Percentiles rank a stretch among this genome's conserved stretches.
Conservation (phyloP, 1,284 basidiomycete genomes). For the Dichomitus squalens region DNA sequence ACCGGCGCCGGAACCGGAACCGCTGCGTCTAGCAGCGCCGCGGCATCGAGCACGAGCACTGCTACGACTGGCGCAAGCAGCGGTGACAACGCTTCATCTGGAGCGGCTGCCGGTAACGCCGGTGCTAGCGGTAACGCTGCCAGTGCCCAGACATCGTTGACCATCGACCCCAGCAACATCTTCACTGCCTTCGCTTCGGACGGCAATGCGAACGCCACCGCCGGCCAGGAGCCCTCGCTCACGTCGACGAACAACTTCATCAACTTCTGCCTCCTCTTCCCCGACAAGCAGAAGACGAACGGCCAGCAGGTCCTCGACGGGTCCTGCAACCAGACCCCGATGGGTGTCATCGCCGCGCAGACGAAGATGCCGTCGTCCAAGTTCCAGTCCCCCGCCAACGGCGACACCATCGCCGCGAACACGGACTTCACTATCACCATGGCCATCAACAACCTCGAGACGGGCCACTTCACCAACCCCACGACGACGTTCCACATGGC, state of each 20-base stretch:
- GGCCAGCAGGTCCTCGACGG: conserved; percentile 58
- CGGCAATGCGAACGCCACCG: conserved; percentile 45
- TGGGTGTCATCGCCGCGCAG: conserved; percentile 52
- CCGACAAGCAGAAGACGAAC: conserved; percentile 58
- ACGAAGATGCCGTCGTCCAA: conserved; percentile 56
- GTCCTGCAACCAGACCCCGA: conserved; percentile 63
- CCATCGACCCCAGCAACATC: conserved; percentile 56
- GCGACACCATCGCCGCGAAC: conserved; percentile 47
- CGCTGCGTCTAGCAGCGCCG: conserved; percentile 10
- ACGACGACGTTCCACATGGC: conserved; percentile 49
- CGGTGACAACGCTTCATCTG: conserved; percentile 1
- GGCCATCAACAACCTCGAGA: conserved; percentile 44
- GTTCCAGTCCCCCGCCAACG: conserved; percentile 53
- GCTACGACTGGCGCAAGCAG: background rate
- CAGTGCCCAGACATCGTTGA: conserved; percentile 31
- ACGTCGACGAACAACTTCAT: conserved; percentile 76
- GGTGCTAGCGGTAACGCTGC: no score
- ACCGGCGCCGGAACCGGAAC: conserved; percentile 3
- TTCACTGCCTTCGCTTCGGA: conserved; percentile 52
- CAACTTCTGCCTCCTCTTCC: conserved; percentile 61
- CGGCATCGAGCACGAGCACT: background rate
- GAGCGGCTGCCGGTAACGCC: conserved; percentile 21
- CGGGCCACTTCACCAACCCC: conserved; percentile 61
- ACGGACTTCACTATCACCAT: conserved; percentile 52
- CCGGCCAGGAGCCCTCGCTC: conserved; percentile 58